phyloP scores from a whole-genome alignment of 2,329 filamentous ascomycete genomes.

The Alternaria sp. region DNA sequence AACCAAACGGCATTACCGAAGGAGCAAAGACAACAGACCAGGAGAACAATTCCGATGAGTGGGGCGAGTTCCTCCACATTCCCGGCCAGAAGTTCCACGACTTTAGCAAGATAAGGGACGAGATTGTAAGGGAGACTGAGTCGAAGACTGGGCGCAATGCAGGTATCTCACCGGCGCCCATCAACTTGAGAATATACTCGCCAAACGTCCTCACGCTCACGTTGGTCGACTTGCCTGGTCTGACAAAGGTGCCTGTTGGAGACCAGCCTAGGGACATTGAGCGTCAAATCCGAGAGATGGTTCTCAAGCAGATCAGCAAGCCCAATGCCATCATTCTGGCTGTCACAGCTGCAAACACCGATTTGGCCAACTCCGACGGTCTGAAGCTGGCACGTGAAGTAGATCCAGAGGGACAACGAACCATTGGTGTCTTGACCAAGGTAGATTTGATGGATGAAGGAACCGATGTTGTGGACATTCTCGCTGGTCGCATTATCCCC shows the following conservation, averaged over 20 bases:
- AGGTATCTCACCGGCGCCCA: constrained; percentile 94
- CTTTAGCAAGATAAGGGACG: constrained; percentile 97
- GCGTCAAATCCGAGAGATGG: constrained; percentile 96
- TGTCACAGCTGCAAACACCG: constrained; percentile 94
- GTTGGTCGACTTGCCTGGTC: constrained; percentile 91
- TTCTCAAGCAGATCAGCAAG: constrained; percentile 98
- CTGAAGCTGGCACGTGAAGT: constrained; percentile 96
- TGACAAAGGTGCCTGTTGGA: constrained; percentile 96
- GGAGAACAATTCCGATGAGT: constrained; percentile 91
- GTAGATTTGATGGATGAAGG: constrained; percentile 99
- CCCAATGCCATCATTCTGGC: constrained; percentile 97
- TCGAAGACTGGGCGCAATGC: constrained; percentile 95
- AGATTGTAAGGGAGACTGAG: constrained; percentile 96
- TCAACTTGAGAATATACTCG: constrained; percentile 98
- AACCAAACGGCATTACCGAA: constrained; percentile 72
- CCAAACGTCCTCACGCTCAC: constrained; percentile 97
- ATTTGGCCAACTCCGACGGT: constrained; percentile 98
- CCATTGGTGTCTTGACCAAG: constrained; percentile 98
- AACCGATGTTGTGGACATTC: constrained; percentile 97
- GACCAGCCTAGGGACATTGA: constrained; percentile 98
- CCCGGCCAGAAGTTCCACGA: constrained; percentile 97
- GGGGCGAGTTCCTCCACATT: constrained; percentile 98
- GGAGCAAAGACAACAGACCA: constrained; percentile 77
- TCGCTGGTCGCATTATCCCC: constrained; percentile 96
- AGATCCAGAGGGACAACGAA: constrained; percentile 95